Evolutionary conservation across 148 eudicot species (phyloP).

Genomic region (Linanthus parryae): DNA sequence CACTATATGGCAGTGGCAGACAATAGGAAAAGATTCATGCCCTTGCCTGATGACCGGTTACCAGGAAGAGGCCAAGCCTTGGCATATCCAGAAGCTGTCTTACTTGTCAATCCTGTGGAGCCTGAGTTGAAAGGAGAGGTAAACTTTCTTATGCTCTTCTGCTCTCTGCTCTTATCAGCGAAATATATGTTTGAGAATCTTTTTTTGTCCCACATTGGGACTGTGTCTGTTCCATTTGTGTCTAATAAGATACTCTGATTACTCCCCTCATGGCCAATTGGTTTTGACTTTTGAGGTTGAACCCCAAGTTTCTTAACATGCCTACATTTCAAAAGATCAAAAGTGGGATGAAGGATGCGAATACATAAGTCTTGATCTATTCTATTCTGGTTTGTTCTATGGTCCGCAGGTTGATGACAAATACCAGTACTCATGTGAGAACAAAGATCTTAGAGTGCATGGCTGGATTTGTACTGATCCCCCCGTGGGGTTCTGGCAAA

Average conservation of each 20-base stretch:
- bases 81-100: constrained; percentile 84
- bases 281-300: no score
- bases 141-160: not conserved
- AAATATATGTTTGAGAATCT: no score
- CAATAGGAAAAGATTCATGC: constrained; percentile 68
- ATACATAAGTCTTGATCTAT: not conserved
- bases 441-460: constrained; percentile 65
- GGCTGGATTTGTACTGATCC: constrained; percentile 72
- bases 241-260: not conserved
- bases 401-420: constrained; percentile 70
- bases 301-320: no score
- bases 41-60: constrained; percentile 75
- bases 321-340: no score
- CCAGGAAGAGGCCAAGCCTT: constrained; percentile 67
- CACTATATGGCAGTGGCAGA: constrained; percentile 83
- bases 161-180: no score
- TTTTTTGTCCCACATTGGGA: no score
- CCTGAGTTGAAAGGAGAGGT: constrained; percentile 72
- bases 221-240: not conserved
- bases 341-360: not conserved
- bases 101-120: constrained; percentile 67
- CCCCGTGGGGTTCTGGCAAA: constrained; percentile 80
- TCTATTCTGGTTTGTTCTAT: not conserved
- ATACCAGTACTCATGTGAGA: constrained; percentile 70
- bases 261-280: no score